Percentiles rank a stretch among this genome's conserved stretches.
Conservation (phyloP, 78 protist genomes). For the Pigoraptor vietnamica region DNA sequence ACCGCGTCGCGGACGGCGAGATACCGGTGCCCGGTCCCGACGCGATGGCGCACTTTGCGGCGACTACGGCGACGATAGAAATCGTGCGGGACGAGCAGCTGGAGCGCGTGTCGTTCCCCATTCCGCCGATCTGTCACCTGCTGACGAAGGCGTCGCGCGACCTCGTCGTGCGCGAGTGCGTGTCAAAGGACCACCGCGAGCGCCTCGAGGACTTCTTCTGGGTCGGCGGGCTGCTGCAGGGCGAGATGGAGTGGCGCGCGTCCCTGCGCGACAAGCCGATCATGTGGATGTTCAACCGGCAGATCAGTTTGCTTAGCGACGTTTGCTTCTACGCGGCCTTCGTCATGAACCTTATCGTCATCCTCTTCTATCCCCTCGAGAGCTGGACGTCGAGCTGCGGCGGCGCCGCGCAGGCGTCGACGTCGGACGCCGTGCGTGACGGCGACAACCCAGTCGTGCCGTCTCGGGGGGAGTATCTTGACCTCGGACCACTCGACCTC, state of each 20-base stretch:
- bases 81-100: background rate
- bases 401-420: too few relatives aligned
- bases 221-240: background rate
- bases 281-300: background rate
- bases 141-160: conserved; percentile 6
- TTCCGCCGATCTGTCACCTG: conserved; percentile 19
- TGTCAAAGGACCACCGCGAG: background rate
- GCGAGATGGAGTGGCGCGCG: conserved; percentile 34
- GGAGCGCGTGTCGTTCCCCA: conserved; percentile 15
- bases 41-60: conserved; percentile 1
- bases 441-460: background rate
- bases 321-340: background rate
- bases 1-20: background rate
- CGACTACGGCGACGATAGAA: conserved; percentile 8
- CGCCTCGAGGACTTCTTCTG: background rate
- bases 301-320: background rate
- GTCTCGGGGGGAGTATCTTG: background rate
- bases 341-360: background rate
- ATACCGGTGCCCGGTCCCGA: background rate
- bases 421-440: background rate
- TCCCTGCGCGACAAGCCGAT: background rate
- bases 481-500: background rate
- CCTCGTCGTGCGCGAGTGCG: background rate
- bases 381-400: too few relatives aligned
- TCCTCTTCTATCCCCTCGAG: conserved; percentile 9